Base-by-base conservation (phyloP, 2,329 filamentous ascomycete genomes). In the Decorospora gaudefroyi region DNA sequence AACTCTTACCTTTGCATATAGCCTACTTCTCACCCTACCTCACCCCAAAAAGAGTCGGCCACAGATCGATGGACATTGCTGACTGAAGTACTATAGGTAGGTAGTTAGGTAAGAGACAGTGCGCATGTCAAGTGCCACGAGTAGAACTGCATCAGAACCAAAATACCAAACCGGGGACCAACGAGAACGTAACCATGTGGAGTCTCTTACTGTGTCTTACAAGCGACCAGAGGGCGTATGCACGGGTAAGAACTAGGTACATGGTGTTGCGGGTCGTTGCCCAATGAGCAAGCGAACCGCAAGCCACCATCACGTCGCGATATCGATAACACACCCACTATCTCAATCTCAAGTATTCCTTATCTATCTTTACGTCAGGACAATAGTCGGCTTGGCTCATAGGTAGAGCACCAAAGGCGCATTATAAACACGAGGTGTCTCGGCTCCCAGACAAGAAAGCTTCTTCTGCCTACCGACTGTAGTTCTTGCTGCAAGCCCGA, bases 331-430 rank as follows among this genome's bases (percentile, higher is more conserved):
- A 26, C 16, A 22, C 33, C 22, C 25, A 46, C 52, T 57, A 56
- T 59, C 56, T 53, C 31, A 29, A 49, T 35, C 23, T 33, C 42
- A 45, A 16, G 18, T 18, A 35, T 27, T 21, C 35, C 51, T 51
- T 59, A 59, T 64, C 58, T 60, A 9, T 19, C 26, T 15, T 61
- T 61, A 61, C 59, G 55, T 61, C 45, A 60, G 32, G 33, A 23
- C 26, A 22, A 30, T 37, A 21, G 10, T 32, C 19, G 9, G 32
- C 32, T 37, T 40, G 39, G 39, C 38, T n/a, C n/a, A n/a, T n/a
- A n/a, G n/a, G n/a, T n/a, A 37, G 21, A 37, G 46, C 41, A 37
- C 30, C 38, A 46, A 48, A 42, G 44, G 49, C 40, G 49, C 29
- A 39, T 19, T 42, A 48, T 16, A 45, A 29, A 21, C 35, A 46